phyloP scores from a whole-genome alignment of 2,329 filamentous ascomycete genomes.

The Microsporum audouinii region DNA sequence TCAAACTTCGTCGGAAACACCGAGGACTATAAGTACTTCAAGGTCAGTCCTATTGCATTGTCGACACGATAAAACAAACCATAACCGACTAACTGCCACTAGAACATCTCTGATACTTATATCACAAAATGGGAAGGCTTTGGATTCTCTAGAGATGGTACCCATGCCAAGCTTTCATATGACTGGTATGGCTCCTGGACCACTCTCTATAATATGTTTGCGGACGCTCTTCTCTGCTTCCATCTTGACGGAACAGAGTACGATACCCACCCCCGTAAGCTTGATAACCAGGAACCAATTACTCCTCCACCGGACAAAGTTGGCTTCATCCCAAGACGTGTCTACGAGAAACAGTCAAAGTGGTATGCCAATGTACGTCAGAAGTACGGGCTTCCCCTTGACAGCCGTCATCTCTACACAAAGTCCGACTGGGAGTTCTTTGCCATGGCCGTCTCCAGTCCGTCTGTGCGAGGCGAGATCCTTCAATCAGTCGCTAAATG shows the following conservation, averaged over 20 bases:
- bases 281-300: constrained; percentile 19
- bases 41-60: constrained; percentile 23
- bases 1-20: constrained; percentile 50
- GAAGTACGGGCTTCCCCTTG: constrained; percentile 69
- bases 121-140: constrained; percentile 60
- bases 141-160: constrained; percentile 56
- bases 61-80: constrained; percentile 3
- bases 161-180: constrained; percentile 70
- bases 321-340: constrained; percentile 58
- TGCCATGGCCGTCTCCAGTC: constrained; percentile 64
- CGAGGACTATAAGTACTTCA: constrained; percentile 48
- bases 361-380: constrained; percentile 74
- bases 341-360: constrained; percentile 68
- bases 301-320: constrained; percentile 24
- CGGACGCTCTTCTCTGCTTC: constrained; percentile 70
- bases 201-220: constrained; percentile 75
- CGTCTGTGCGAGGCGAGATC: constrained; percentile 57
- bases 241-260: constrained; percentile 44
- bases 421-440: constrained; percentile 92
- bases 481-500: constrained; percentile 62
- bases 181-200: constrained; percentile 72
- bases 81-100: background rate
- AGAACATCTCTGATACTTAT: constrained; percentile 54
- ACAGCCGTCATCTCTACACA: constrained; percentile 70
- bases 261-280: constrained; percentile 6